Evolutionary conservation across 805 yeast genomes (phyloP), one percentile per base, ranked within the genome.

Genomic region (Priceomyces carsonii): DNA sequence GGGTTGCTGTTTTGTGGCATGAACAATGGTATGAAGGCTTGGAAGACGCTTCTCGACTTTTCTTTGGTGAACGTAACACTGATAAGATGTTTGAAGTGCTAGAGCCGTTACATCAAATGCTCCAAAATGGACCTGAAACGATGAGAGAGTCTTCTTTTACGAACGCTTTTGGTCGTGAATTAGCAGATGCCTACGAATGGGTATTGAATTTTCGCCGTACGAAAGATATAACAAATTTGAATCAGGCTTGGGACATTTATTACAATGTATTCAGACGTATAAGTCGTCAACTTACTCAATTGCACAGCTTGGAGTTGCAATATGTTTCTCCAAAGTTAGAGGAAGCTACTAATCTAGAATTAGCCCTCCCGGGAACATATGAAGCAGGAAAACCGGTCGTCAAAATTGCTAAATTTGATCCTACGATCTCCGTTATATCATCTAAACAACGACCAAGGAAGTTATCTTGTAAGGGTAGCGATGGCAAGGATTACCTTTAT

Each of bases 11-110:
- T 3, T 63, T 93, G 41, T 90, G 99, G 97, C 95, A 89, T 52
- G 99, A 93, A 53, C 83, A 85, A 55, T 93, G 99, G 99, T 90
- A 89, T 49, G 98, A 91, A 62, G 97, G 95, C 2, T 69, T 93
- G 20, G 99, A 93, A 56, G 96, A 93, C 65, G 99, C 99, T 0
- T 89, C 96, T 3, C 72, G 96, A 40, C 74, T 85, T 34, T 93
- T 83, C 66, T 91, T 89, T 60, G 96, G 95, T 22, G 99, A 93
- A 43, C 93, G 88, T 49, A 89, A 93, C 53, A 85, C 91, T 8
- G 96, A 89, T 36, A 89, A 87, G 58, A 93, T 93, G 98, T 85
- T 86, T 61, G 81, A 86, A 12, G 89, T 89, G 1, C 62, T 93
- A 33, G 95, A 87, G 44, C 97, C 97, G 2, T 63, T 93, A 33